Conservation (phyloP, 352 stramenopile species). For the Globisporangium nodosum region DNA sequence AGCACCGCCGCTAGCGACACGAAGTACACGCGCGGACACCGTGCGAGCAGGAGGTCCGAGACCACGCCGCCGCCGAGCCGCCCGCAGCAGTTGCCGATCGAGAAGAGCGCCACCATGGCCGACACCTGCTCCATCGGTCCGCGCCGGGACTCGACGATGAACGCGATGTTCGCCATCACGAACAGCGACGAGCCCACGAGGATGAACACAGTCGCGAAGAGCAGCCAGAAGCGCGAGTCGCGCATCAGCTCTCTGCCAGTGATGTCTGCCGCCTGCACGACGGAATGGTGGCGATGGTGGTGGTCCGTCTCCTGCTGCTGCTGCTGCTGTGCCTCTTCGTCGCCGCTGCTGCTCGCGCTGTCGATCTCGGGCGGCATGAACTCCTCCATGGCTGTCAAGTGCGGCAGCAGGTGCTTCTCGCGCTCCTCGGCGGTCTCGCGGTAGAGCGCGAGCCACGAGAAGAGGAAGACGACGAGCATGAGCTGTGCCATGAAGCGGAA, state of each 20-base stretch:
- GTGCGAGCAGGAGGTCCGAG: conserved; percentile 50
- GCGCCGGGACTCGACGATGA: conserved; percentile 60
- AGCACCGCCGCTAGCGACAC: conserved; percentile 49
- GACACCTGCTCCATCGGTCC: conserved; percentile 47
- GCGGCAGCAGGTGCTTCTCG: conserved; percentile 9
- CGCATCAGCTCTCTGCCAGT: conserved; percentile 40
- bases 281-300: not conserved
- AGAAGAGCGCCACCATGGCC: conserved; percentile 66
- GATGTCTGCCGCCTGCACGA: conserved; percentile 24
- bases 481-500: conserved; percentile 66
- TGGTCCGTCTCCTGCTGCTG: not conserved
- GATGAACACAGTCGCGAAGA: conserved; percentile 70
- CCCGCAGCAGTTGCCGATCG: conserved; percentile 54
- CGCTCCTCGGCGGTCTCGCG: conserved; percentile 16
- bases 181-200: conserved; percentile 68
- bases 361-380: conserved; percentile 28
- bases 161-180: conserved; percentile 76
- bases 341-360: not conserved
- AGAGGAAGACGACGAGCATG: conserved; percentile 43
- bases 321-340: not conserved
- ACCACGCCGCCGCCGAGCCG: conserved; percentile 49
- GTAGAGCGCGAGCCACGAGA: conserved; percentile 51
- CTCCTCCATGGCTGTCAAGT: conserved; percentile 27
- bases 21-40: conserved; percentile 54
- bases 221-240: conserved; percentile 56